These are phyloP conservation scores for Fusarium pseudograminearum DNA, from an alignment of 2,329 filamentous ascomycete genomes.

Conservation along the genomic window DNA sequence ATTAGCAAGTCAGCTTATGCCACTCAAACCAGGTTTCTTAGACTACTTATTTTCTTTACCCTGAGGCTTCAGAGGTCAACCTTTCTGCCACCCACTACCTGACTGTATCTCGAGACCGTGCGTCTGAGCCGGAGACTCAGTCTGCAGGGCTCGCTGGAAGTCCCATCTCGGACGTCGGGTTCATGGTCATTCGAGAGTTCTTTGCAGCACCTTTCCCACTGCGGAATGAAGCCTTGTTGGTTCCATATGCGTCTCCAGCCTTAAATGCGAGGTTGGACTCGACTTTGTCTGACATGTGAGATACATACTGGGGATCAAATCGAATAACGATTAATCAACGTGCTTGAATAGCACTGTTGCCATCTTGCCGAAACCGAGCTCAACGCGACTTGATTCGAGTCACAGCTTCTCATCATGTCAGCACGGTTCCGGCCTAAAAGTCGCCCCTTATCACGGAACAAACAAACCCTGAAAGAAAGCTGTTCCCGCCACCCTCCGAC, in stretches of 20 bases:
- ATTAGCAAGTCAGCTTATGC: too few relatives aligned
- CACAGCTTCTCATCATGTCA: conserved; percentile 45
- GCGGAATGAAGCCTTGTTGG: conserved; percentile 46
- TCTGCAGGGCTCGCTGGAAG: conserved; percentile 31
- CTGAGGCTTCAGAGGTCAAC: too few relatives aligned
- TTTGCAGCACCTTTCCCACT: conserved; percentile 45
- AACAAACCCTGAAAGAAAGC: conserved; percentile 43
- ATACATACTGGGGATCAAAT: conserved; percentile 18
- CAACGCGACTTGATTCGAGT: conserved; percentile 25
- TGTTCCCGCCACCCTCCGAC: conserved; percentile 48
- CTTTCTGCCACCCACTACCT: too few relatives aligned
- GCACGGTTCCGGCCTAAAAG: conserved; percentile 41
- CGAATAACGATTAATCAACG: background rate
- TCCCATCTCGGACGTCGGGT: conserved; percentile 47
- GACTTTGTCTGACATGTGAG: conserved; percentile 38
- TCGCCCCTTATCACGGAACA: conserved; percentile 46
- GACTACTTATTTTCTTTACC: too few relatives aligned
- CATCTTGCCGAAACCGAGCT: conserved; percentile 35
- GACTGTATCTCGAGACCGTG: conserved; percentile 38
- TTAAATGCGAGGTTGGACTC: conserved; percentile 47
- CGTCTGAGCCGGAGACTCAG: conserved; percentile 22
- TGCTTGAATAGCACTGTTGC: background rate
- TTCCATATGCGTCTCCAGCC: conserved; percentile 46
- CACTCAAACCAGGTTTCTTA: too few relatives aligned
- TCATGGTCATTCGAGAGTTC: conserved; percentile 45